Conservation (phyloP, 345 rosid species). For the Gossypium rotundifolium region DNA sequence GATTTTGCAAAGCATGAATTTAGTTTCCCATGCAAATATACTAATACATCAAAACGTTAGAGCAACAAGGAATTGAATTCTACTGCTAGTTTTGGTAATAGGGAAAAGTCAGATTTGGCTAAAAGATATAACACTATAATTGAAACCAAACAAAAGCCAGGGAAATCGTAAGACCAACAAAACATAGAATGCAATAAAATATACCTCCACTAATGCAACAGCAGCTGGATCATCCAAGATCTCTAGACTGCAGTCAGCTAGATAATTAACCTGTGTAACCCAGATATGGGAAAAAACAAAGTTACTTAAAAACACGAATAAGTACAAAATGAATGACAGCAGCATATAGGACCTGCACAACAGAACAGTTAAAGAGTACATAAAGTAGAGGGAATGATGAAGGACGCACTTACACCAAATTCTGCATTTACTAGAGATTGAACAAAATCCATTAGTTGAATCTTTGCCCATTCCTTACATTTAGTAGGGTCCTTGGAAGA, state of each 20-base stretch:
- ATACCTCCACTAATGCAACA: constrained; percentile 71
- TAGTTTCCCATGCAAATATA: neutral
- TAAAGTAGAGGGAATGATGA: constrained; percentile 3
- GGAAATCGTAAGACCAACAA: neutral
- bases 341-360: neutral
- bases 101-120: constrained; percentile 8
- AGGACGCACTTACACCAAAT: constrained; percentile 51
- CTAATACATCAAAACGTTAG: neutral
- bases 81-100: neutral
- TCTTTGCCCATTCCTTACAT: constrained; percentile 66
- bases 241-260: constrained; percentile 81
- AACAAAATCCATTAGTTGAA: constrained; percentile 90
- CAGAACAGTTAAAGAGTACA: neutral
- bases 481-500: constrained; percentile 30
- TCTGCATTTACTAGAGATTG: constrained; percentile 67
- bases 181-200: neutral
- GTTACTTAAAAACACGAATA: neutral
- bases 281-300: neutral
- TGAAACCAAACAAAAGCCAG: neutral
- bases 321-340: neutral
- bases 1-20: neutral
- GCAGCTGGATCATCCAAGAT: constrained; percentile 90
- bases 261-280: constrained; percentile 60
- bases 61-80: neutral
- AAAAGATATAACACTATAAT: neutral